Evolutionary conservation across 306 rosid species (phyloP), one percentile per base, ranked within the genome.

Genomic region (Urtica urens): DNA sequence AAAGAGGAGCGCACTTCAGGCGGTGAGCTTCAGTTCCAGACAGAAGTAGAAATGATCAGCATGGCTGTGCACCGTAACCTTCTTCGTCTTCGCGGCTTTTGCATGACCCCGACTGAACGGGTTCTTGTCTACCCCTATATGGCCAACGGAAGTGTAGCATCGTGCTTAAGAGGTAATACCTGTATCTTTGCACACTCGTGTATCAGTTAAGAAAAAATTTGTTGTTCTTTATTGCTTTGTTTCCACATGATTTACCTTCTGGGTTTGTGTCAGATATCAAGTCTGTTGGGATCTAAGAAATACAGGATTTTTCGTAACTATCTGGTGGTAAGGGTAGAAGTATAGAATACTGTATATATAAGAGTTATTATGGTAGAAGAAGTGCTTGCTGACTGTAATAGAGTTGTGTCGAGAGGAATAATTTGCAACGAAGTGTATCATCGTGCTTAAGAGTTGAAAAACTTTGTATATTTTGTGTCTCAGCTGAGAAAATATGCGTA

Each of bases 71-170:
- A 90, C 69, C 93, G 95, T 40, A 84, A 90, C 75, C 69, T 90
- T 53, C 95, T 90, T 57, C 90, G 95, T 28, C 79, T 84, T 3
- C 82, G 76, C 55, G 94, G 95, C 10, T 90, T 90, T 71, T 90
- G 97, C 71, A 81, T 84, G 97, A 90, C 97, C 45, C 90, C 95
- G 55, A 90, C 97, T 16, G 97, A 90, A 58, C 85, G 94, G 66
- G 40, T 90, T 74, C 92, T 90, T 57, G 94, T 90, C 55, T 90
- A 90, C 72, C 97, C 97, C 25, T 90, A 0, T 58, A 90, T 90
- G 99, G 76, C 31, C 49, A 81, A 90, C 22, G 99, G 99, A 57
- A 90, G 99, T 79, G 94, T 90, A 51, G 95, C 94, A 57, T 85
- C 99, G 24, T 81, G 94, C 53, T 81, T 90, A 63, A 70, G 94